A percentile compares a stretch with the other conserved stretches of the same genome.
Conservation (phyloP, 495 filamentous ascomycete species). For the Lophium mytilinum region DNA sequence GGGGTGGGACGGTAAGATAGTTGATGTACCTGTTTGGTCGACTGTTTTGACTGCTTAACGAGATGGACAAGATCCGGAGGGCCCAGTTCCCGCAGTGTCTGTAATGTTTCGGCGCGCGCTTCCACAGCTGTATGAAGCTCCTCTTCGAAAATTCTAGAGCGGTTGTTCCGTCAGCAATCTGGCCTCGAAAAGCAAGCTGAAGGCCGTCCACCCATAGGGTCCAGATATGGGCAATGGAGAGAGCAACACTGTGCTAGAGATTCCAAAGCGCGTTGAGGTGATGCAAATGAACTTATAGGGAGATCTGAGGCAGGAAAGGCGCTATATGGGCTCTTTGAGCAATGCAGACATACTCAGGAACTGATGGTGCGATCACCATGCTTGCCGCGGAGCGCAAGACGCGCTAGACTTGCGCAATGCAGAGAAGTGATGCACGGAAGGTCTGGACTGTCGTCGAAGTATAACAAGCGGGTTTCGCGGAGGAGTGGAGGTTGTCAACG, state of each 20-base stretch:
- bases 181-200: too few relatives aligned
- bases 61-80: conserved; percentile 94
- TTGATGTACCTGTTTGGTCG: conserved; percentile 52
- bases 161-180: conserved; percentile 12
- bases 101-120: conserved; percentile 77
- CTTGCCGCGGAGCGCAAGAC: conserved; percentile 1
- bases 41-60: conserved; percentile 71
- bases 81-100: conserved; percentile 79
- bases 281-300: too few relatives aligned
- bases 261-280: too few relatives aligned
- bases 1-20: neutral
- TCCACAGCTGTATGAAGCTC: conserved; percentile 81
- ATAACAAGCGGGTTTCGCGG: too few relatives aligned
- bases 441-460: too few relatives aligned
- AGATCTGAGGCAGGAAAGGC: too few relatives aligned
- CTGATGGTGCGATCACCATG: conserved; percentile 27
- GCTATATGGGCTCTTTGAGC: too few relatives aligned
- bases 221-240: too few relatives aligned
- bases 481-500: too few relatives aligned
- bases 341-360: conserved; percentile 28
- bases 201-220: too few relatives aligned
- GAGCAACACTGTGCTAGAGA: too few relatives aligned
- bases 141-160: conserved; percentile 76
- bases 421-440: too few relatives aligned
- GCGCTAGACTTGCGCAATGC: neutral